Percentiles rank a stretch among this genome's conserved stretches.
Evolutionary conservation across 805 yeast species (phyloP).

Genomic region (Saccharomycopsis guyanensis): DNA sequence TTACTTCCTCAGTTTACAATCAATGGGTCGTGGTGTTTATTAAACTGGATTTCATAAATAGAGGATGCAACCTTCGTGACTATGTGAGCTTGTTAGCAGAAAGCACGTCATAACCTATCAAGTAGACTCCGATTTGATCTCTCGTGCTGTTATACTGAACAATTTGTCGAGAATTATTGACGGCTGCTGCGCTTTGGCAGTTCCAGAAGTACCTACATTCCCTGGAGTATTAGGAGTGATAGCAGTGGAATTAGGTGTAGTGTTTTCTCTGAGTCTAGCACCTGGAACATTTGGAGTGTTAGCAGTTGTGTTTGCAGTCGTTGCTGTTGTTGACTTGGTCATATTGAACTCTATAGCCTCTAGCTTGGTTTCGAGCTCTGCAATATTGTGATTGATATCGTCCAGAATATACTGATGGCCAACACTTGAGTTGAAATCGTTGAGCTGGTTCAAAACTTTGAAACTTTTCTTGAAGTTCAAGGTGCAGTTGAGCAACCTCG

Average conservation of each 20-base stretch:
- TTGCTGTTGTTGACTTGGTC: not conserved
- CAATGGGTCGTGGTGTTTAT: too few relatives aligned
- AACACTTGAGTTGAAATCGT: conserved; percentile 5
- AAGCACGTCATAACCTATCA: too few relatives aligned
- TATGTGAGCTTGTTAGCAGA: too few relatives aligned
- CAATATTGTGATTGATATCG: conserved; percentile 1
- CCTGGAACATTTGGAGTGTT: not conserved
- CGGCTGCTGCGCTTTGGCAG: conserved; percentile 5
- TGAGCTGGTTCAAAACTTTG: conserved; percentile 9
- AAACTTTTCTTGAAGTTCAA: conserved; percentile 21
- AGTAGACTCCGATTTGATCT: too few relatives aligned
- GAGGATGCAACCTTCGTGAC: too few relatives aligned
- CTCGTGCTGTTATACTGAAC: not conserved
- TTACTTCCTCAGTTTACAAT: too few relatives aligned
- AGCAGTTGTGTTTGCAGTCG: not conserved
- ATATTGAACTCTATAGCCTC: not conserved
- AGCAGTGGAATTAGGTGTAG: conserved; percentile 4
- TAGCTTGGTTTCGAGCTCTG: conserved; percentile 1
- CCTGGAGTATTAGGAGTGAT: conserved; percentile 8
- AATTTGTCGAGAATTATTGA: conserved; percentile 5
- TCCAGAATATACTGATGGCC: conserved; percentile 14
- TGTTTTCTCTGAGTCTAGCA: not conserved
- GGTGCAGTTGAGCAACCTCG: conserved; percentile 53
- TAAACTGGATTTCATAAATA: too few relatives aligned
- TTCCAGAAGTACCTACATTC: not conserved